Evolutionary conservation across 2,329 filamentous ascomycete genomes (phyloP), one percentile per base, ranked within the genome.

Genomic region (Teratosphaeria zuluensis): DNA sequence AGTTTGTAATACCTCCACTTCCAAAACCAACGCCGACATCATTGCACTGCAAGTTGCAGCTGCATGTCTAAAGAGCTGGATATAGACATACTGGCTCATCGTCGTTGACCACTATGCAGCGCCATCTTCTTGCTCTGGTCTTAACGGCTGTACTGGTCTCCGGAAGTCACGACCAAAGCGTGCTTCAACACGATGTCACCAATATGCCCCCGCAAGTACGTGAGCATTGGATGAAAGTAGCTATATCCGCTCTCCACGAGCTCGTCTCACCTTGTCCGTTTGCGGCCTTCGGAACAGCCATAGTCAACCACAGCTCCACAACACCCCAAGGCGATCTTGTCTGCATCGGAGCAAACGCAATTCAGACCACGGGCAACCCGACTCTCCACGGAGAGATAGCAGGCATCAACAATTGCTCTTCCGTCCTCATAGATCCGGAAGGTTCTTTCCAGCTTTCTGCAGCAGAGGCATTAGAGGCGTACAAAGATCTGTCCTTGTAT

Each of bases 321-420:
- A 62, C 62, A 24, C 61, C 68, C 24, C 74, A 72, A 0, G 79
- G 79, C 2, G 70, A 78, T 24, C 66, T 80, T 2, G 69, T 83
- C 14, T 83, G 80, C 67, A 76, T 76, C 14, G 80, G 79, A 7
- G 77, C 75, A 19, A 83, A 83, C 63, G 68, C 70, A 30, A 77
- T 75, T 56, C 62, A 64, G 5, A 59, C 64, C 32, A 76, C 73
- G 2, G 80, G 80, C 1, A 81, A 83, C 65, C 81, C 81, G 1
- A 78, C 74, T 1, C 66, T 80, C n/a, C 81, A 83, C 64, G 80
- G 80, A 16, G 81, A 84, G 64, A 82, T 82, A 28, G 76, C 77
- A 2, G 80, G 78, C 12, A 83, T 83, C 55, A 74, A 73, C 55
- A 82, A 82, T 69, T 84, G 81, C 72, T 77, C 77, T 0, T 56